Conservation (phyloP, 306 rosid species). For the Rubus parviflorus region DNA sequence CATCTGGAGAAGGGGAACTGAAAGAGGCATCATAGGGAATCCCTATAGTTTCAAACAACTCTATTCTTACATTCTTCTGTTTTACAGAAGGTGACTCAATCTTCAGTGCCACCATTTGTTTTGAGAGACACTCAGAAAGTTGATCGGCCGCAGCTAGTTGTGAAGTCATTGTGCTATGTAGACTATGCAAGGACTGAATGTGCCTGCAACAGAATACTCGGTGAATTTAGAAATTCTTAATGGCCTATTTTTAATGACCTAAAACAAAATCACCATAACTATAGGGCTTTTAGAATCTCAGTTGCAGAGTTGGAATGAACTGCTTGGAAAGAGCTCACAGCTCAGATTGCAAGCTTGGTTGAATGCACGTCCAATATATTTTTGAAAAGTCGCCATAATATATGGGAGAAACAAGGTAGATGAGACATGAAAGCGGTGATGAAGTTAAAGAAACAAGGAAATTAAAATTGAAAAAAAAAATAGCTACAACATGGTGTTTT, state of each 20-base stretch:
- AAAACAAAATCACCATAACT: neutral
- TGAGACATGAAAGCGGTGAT: neutral
- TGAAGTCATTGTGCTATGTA: slow-evolving; percentile 70
- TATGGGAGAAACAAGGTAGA: neutral
- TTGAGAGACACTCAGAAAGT: slow-evolving; percentile 82
- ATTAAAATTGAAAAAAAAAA: neutral
- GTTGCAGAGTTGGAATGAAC: slow-evolving; percentile 5
- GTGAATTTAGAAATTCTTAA: neutral
- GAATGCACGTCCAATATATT: neutral
- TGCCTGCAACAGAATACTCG: slow-evolving; percentile 45
- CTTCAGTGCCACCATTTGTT: slow-evolving; percentile 69
- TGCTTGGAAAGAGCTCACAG: neutral
- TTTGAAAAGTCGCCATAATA: neutral
- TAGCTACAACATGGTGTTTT: neutral
- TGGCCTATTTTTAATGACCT: neutral
- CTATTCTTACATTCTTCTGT: slow-evolving; percentile 60
- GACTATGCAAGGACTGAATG: slow-evolving; percentile 60
- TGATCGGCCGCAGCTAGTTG: slow-evolving; percentile 84
- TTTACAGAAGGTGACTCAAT: slow-evolving; percentile 53
- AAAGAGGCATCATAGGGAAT: slow-evolving; percentile 77
- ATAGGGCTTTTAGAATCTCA: neutral
- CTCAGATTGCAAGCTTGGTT: neutral
- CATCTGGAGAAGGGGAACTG: slow-evolving; percentile 63
- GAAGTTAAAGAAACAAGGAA: neutral
- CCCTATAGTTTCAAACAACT: slow-evolving; percentile 88